phyloP scores from a whole-genome alignment of 2,329 filamentous ascomycete genomes.

The Fusarium xylarioides region DNA sequence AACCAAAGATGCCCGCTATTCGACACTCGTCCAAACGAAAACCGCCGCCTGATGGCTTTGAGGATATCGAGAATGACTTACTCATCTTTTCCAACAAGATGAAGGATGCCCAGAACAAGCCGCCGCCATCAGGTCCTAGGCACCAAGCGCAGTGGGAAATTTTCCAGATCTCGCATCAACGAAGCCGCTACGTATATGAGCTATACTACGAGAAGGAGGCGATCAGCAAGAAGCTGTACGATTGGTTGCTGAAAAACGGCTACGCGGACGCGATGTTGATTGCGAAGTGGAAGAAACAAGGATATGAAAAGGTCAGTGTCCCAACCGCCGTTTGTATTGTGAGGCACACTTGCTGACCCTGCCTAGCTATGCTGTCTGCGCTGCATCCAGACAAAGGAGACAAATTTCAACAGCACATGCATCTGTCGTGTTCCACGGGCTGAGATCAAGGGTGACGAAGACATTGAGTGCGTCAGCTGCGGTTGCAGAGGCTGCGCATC shows the following conservation, averaged over 20 bases:
- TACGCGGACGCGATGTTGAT: constrained; percentile 96
- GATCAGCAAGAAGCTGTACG: constrained; percentile 90
- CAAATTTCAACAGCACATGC: constrained; percentile 97
- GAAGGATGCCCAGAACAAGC: constrained; percentile 93
- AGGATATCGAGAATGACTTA: constrained; percentile 87
- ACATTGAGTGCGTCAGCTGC: constrained; percentile 93
- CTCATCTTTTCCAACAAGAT: constrained; percentile 90
- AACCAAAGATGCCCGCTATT: constrained; percentile 74
- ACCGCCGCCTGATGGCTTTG: constrained; percentile 85
- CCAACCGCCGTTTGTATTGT: neutral
- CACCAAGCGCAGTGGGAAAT: constrained; percentile 97
- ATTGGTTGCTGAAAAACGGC: constrained; percentile 95
- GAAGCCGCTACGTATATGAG: constrained; percentile 93
- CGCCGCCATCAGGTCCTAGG: constrained; percentile 79
- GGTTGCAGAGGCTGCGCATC: constrained; percentile 92
- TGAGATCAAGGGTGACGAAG: constrained; percentile 88
- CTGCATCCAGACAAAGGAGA: constrained; percentile 99
- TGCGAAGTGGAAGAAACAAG: constrained; percentile 99
- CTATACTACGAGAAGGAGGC: constrained; percentile 98
- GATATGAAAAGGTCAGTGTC: constrained; percentile 88
- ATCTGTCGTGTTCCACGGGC: constrained; percentile 94
- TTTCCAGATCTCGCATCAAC: constrained; percentile 95
- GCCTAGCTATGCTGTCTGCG: constrained; percentile 86
- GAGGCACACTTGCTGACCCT: constrained; percentile 37
- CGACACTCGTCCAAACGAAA: constrained; percentile 80